phyloP scores from a whole-genome alignment of 1,139 yeast species.

The Saccharomycopsis crataegensis region DNA sequence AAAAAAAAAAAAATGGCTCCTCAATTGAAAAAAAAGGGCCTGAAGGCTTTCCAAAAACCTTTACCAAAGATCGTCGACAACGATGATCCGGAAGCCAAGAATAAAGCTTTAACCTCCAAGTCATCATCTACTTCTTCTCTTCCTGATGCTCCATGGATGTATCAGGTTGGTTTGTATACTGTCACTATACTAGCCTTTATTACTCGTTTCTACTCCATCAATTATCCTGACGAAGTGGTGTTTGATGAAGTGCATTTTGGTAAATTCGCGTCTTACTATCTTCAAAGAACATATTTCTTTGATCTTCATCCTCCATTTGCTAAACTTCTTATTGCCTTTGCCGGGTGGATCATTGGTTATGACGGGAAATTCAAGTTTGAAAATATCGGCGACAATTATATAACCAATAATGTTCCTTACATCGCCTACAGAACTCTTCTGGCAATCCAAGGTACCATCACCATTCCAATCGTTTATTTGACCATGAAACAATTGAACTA shows the following conservation, averaged over 20 bases:
- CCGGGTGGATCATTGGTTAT: constrained; percentile 84
- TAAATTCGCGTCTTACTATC: constrained; percentile 83
- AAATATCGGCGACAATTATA: constrained; percentile 79
- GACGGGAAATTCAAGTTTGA: constrained; percentile 89
- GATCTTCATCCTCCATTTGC: constrained; percentile 99
- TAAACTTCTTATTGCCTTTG: constrained; percentile 81
- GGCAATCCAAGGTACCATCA: constrained; percentile 75
- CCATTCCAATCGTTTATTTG: constrained; percentile 74
- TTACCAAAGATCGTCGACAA: not conserved
- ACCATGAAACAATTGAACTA: constrained; percentile 82
- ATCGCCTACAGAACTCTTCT: constrained; percentile 77
- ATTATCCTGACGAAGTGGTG: constrained; percentile 79
- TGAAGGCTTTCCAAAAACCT: not conserved
- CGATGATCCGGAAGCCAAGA: not conserved
- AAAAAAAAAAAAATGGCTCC: too few species aligned
- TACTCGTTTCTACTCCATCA: constrained; percentile 64
- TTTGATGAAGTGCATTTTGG: constrained; percentile 99
- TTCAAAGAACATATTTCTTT: constrained; percentile 80
- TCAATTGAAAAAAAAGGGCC: not conserved
- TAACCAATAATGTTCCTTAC: constrained; percentile 74
- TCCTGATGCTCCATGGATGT: constrained; percentile 23
- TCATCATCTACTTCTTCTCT: not conserved
- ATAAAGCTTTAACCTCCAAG: not conserved
- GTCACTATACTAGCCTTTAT: constrained; percentile 62
- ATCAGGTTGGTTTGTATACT: constrained; percentile 36